phyloP scores from a whole-genome alignment of 1,139 yeast species.

The Suhomyces atakaporum region DNA sequence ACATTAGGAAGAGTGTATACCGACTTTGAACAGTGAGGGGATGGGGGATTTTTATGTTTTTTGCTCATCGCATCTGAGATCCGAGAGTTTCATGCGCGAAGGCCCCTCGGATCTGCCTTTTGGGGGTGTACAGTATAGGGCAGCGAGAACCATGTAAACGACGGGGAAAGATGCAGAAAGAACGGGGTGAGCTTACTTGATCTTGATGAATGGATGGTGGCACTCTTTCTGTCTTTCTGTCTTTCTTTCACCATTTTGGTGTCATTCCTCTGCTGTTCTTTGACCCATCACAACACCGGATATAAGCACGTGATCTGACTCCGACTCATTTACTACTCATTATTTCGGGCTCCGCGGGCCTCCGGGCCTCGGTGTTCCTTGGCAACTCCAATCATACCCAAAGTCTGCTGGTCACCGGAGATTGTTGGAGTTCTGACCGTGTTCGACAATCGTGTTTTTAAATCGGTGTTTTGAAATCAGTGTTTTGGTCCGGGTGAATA shows the following conservation, averaged over 20 bases:
- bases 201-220: no score
- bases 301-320: slow-evolving; percentile 3
- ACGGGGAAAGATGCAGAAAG: slow-evolving; percentile 1
- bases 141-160: no score
- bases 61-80: slow-evolving; percentile 14
- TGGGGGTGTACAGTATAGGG: no score
- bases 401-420: no score
- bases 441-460: no score
- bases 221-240: neutral
- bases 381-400: neutral
- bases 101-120: neutral
- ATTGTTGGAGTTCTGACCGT: no score
- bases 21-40: slow-evolving; percentile 4
- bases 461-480: no score
- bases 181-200: no score
- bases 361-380: neutral
- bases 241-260: neutral
- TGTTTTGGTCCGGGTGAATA: no score
- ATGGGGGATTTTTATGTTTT: slow-evolving; percentile 9
- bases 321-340: no score
- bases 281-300: neutral
- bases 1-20: slow-evolving; percentile 11
- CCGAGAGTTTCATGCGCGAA: no score
- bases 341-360: slow-evolving; percentile 5
- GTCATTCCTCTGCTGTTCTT: neutral